These are phyloP conservation scores for Phialophora verrucosa DNA, from an alignment of 2,329 filamentous ascomycete species.

Conservation along the genomic window DNA sequence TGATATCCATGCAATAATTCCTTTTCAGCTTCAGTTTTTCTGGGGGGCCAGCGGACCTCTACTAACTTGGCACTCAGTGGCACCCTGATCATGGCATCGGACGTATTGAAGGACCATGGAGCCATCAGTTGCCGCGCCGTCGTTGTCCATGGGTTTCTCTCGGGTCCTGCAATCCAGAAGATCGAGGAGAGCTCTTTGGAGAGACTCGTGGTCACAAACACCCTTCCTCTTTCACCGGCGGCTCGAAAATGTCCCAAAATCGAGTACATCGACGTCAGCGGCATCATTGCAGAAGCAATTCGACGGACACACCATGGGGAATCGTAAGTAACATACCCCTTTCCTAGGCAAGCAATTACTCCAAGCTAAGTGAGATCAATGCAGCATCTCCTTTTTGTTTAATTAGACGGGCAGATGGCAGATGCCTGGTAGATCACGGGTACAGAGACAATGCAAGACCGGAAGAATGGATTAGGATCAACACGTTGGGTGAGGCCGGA, in stretches of 20 bases:
- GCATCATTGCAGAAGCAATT: slow-evolving; percentile 64
- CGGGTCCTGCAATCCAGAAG: slow-evolving; percentile 82
- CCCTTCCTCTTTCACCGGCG: slow-evolving; percentile 72
- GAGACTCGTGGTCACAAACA: slow-evolving; percentile 87
- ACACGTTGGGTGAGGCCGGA: no score
- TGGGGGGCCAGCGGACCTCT: no score
- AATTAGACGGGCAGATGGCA: slow-evolving; percentile 1
- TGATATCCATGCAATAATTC: no score
- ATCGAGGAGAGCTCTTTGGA: slow-evolving; percentile 77
- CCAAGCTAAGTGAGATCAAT: slow-evolving; percentile 10
- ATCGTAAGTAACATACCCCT: slow-evolving; percentile 26
- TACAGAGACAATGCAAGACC: background rate
- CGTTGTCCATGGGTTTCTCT: slow-evolving; percentile 90
- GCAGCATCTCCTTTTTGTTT: slow-evolving; percentile 18
- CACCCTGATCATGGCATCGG: slow-evolving; percentile 82
- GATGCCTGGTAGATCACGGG: no score
- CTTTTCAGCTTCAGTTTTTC: no score
- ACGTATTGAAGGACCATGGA: slow-evolving; percentile 82
- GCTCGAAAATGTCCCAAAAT: slow-evolving; percentile 70
- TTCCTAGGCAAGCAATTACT: background rate
- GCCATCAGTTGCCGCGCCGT: slow-evolving; percentile 88
- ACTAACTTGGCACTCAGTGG: slow-evolving; percentile 52
- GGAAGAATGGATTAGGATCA: slow-evolving; percentile 8
- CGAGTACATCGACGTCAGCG: slow-evolving; percentile 87
- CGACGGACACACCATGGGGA: slow-evolving; percentile 57